These are phyloP conservation scores for Candida xiaguanensis DNA, from an alignment of 805 yeast genomes.

Conservation along the genomic window DNA sequence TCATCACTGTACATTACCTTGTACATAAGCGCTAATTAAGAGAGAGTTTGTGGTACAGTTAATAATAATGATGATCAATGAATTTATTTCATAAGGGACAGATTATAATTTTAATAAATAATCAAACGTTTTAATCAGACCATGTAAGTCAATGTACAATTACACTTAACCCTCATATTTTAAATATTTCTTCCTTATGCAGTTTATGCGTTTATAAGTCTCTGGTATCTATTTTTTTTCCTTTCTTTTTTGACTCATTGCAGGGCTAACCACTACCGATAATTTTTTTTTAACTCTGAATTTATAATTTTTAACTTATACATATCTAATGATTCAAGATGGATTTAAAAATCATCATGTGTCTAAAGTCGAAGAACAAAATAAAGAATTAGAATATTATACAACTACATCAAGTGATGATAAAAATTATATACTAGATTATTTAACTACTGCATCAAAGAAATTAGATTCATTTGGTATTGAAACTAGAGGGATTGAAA, in stretches of 20 bases:
- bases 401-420: background rate
- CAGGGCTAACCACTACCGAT: background rate
- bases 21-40: too few species aligned
- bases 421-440: constrained; percentile 6
- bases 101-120: too few species aligned
- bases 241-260: background rate
- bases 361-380: background rate
- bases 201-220: background rate
- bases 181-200: too few species aligned
- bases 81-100: too few species aligned
- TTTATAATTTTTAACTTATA: too few species aligned
- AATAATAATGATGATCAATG: too few species aligned
- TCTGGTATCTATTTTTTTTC: too few species aligned
- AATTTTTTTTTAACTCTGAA: background rate
- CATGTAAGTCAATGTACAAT: background rate
- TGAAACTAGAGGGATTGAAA: constrained; percentile 76
- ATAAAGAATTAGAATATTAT: background rate
- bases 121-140: background rate
- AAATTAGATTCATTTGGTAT: constrained; percentile 53
- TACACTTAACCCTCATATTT: background rate
- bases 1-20: too few species aligned
- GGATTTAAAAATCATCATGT: background rate
- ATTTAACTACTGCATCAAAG: constrained; percentile 12
- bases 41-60: too few species aligned
- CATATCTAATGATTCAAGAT: background rate